These are phyloP conservation scores for Boechera stricta DNA, from an alignment of 345 rosid genomes.

Conservation along the genomic window DNA sequence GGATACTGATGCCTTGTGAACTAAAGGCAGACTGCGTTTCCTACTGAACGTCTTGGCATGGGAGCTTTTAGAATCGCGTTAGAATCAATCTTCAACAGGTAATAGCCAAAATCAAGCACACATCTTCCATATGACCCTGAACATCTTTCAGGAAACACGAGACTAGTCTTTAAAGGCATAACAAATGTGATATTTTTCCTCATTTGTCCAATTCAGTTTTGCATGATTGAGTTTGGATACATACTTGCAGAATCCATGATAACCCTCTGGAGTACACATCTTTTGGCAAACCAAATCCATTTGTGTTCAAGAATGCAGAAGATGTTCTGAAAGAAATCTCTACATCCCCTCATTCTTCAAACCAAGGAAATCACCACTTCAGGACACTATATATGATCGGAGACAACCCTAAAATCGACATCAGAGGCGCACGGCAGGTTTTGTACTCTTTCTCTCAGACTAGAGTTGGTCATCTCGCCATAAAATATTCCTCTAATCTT, in stretches of 20 bases:
- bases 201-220: neutral
- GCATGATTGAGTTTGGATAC: neutral
- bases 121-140: slow-evolving; percentile 13
- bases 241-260: slow-evolving; percentile 61
- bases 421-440: slow-evolving; percentile 76
- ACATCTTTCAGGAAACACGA: slow-evolving; percentile 1
- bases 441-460: slow-evolving; percentile 22
- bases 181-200: neutral
- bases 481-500: slow-evolving; percentile 13
- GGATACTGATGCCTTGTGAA: slow-evolving; percentile 49
- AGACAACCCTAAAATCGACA: slow-evolving; percentile 82
- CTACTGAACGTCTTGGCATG: slow-evolving; percentile 88
- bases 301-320: slow-evolving; percentile 73
- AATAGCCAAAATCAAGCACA: slow-evolving; percentile 21
- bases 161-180: neutral
- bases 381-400: slow-evolving; percentile 79
- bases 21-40: slow-evolving; percentile 73
- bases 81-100: slow-evolving; percentile 85
- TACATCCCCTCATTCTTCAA: slow-evolving; percentile 41
- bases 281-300: slow-evolving; percentile 86
- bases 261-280: slow-evolving; percentile 60
- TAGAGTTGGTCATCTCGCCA: neutral
- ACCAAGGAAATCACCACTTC: slow-evolving; percentile 49
- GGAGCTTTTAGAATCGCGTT: slow-evolving; percentile 90
- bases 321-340: slow-evolving; percentile 57